phyloP scores from a whole-genome alignment of 2,329 filamentous ascomycete genomes.

The Stachybotrys chartarum region DNA sequence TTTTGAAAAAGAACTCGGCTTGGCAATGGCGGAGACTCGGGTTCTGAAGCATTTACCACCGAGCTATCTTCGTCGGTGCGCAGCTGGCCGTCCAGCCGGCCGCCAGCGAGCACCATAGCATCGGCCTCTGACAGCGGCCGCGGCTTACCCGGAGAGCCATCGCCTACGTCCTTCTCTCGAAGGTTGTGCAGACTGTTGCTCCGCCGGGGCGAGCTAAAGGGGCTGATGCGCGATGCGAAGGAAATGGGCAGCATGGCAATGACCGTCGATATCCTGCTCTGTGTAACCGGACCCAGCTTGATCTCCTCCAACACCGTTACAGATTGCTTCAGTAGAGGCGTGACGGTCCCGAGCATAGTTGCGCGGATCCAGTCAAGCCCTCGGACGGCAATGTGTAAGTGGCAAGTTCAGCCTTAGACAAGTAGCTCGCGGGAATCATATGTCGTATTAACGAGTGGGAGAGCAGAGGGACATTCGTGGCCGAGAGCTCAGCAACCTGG shows the following conservation, averaged over 20 bases:
- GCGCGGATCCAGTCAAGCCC: not conserved
- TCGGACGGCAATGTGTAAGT: not conserved
- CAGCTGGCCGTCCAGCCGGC: slow-evolving; percentile 8
- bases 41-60: slow-evolving; percentile 3
- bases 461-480: too few relatives aligned
- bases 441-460: too few relatives aligned
- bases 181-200: slow-evolving; percentile 26
- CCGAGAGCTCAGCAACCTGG: too few relatives aligned
- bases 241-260: slow-evolving; percentile 46
- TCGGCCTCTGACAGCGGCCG: slow-evolving; percentile 12
- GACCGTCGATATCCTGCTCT: slow-evolving; percentile 36
- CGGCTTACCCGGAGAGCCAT: slow-evolving; percentile 7
- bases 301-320: slow-evolving; percentile 17
- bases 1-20: slow-evolving; percentile 1
- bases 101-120: slow-evolving; percentile 6
- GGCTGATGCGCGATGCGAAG: slow-evolving; percentile 43
- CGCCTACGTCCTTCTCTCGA: slow-evolving; percentile 7
- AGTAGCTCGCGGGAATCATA: too few relatives aligned
- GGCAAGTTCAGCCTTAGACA: too few relatives aligned
- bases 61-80: slow-evolving; percentile 4
- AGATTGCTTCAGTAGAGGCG: slow-evolving; percentile 3
- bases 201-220: slow-evolving; percentile 39
- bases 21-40: not conserved
- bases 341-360: not conserved
- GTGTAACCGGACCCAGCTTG: slow-evolving; percentile 22